phyloP scores from a whole-genome alignment of 805 yeast species.

The Clavispora phyllophila region DNA sequence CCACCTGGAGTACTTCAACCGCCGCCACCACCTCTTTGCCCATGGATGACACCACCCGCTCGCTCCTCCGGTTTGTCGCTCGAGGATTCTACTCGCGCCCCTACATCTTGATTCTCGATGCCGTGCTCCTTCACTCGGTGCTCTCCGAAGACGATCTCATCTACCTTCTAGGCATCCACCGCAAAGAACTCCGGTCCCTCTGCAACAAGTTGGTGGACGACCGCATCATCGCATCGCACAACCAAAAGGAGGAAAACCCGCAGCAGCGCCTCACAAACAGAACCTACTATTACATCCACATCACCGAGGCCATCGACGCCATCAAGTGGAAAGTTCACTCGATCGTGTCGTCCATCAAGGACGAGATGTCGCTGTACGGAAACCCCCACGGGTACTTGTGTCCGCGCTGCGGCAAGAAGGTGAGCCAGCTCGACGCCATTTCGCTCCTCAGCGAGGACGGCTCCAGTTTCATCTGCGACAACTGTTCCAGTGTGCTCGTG shows the following conservation, averaged over 20 bases:
- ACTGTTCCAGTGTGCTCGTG: slow-evolving; percentile 69
- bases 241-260: slow-evolving; percentile 57
- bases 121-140: slow-evolving; percentile 81
- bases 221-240: slow-evolving; percentile 64
- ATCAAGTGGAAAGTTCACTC: slow-evolving; percentile 95
- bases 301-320: slow-evolving; percentile 90
- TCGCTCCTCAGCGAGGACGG: slow-evolving; percentile 74
- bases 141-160: slow-evolving; percentile 88
- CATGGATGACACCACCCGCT: slow-evolving; percentile 43
- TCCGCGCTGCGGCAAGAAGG: slow-evolving; percentile 76
- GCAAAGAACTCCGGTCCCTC: slow-evolving; percentile 79
- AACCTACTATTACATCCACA: slow-evolving; percentile 82
- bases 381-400: slow-evolving; percentile 95
- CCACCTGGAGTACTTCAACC: too few species aligned
- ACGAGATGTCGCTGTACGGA: slow-evolving; percentile 76
- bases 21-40: background rate
- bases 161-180: slow-evolving; percentile 72
- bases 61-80: slow-evolving; percentile 69
- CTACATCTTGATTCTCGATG: slow-evolving; percentile 82
- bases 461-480: slow-evolving; percentile 76
- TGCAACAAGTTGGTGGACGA: slow-evolving; percentile 83
- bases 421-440: slow-evolving; percentile 82
- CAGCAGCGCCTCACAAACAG: slow-evolving; percentile 65
- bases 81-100: slow-evolving; percentile 84
- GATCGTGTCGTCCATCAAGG: slow-evolving; percentile 71